Evolutionary conservation across 1,284 basidiomycete genomes (phyloP), one percentile per base, ranked within the genome.

Genomic region (Naganishia sp.): DNA sequence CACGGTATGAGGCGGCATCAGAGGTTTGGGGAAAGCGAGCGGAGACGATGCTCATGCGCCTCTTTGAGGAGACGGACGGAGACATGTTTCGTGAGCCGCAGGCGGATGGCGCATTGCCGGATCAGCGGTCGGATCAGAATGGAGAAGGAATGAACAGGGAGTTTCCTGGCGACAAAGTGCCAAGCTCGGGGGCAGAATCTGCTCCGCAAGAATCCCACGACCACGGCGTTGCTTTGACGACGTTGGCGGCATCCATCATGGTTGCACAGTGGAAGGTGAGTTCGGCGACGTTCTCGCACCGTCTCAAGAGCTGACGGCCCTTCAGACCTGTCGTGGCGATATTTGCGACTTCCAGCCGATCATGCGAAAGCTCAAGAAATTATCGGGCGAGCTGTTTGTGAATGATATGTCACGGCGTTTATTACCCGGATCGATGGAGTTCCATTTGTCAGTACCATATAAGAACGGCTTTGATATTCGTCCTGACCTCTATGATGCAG

Each of bases 191-290:
- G 36, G 36, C 7, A 39, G 36, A 39, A 7, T 39, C 36, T 39
- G 36, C 36, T 39, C 6, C 36, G 36, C 36, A 39, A 9, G 36
- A 7, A 39, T 39, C 36, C 13, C 36, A 39, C 36, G 36, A 39
- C 13, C 36, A 39, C 13, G 36, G 36, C 36, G 36, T 39, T 39
- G 25, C 16, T 11, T 18, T 76, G 66, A 76, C 73, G 7, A 54
- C 75, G 13, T 67, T 76, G 23, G 74, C 73, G 18, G 72, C 71
- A 23, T 68, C 70, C 4, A 49, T 76, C 9, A 76, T 76, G 75
- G 52, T 75, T 23, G 70, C 75, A 63, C 72, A 74, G 54, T 75
- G 72, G 71, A 75, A 74, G 71, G 75, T 75, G 69, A 64, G 72
- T 63, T 21, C 6, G 18, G 6, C 33, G 2, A 6, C 6, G 3